These are phyloP conservation scores for Tripterygium wilfordii DNA, from an alignment of 177 flowering plant species.

Conservation along the genomic window DNA sequence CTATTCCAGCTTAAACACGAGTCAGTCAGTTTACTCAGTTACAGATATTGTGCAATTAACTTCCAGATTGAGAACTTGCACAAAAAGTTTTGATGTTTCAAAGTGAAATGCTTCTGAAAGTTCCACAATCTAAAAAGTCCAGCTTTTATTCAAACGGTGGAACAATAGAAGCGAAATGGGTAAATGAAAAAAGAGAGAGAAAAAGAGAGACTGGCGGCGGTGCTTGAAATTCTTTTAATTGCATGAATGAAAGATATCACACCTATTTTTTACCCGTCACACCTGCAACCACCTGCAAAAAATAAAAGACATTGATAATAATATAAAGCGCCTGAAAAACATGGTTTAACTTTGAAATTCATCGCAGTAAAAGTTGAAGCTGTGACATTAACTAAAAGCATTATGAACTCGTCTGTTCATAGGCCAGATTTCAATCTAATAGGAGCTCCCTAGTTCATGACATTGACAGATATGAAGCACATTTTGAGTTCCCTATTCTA, in stretches of 20 bases:
- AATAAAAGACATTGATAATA: not conserved
- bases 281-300: constrained; percentile 41
- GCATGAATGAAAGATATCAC: constrained; percentile 3
- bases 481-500: too few species aligned
- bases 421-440: too few species aligned
- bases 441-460: too few species aligned
- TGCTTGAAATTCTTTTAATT: not conserved
- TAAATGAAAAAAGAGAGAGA: not conserved
- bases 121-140: not conserved
- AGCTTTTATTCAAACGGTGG: constrained; percentile 11
- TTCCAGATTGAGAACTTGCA: constrained; percentile 1
- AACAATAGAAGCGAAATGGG: not conserved
- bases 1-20: too few species aligned
- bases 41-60: not conserved
- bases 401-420: too few species aligned
- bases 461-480: too few species aligned
- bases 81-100: not conserved
- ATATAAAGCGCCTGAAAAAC: not conserved
- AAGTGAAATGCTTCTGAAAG: not conserved
- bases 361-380: too few species aligned
- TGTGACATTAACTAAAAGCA: too few species aligned
- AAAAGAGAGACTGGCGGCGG: not conserved
- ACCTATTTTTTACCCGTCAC: constrained; percentile 40
- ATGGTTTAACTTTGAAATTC: too few species aligned
- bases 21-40: not conserved